These are phyloP conservation scores for Urtica urens DNA, from an alignment of 306 rosid genomes.

Conservation along the genomic window DNA sequence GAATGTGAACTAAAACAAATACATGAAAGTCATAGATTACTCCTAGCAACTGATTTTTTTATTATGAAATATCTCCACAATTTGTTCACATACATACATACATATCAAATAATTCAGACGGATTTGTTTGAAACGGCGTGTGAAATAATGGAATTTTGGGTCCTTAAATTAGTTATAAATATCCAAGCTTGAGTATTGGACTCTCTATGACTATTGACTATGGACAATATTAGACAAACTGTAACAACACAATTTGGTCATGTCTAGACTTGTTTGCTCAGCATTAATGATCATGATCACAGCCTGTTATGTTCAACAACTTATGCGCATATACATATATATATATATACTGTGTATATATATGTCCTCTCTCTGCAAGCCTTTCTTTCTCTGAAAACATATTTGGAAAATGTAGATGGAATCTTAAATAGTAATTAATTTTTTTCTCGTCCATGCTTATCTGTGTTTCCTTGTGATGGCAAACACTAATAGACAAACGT, in stretches of 20 bases:
- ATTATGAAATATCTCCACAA: too few species aligned
- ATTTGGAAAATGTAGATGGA: background rate
- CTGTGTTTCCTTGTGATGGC: slow-evolving; percentile 3
- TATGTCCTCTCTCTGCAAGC: slow-evolving; percentile 1
- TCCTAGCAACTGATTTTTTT: too few species aligned
- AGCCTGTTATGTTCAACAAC: background rate
- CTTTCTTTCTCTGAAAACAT: background rate
- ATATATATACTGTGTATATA: too few species aligned
- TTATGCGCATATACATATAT: background rate
- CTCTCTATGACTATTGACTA: background rate
- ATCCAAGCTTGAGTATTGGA: slow-evolving; percentile 1
- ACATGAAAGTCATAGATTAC: too few species aligned
- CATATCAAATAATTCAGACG: too few species aligned
- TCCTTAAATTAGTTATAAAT: background rate
- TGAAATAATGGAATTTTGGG: too few species aligned
- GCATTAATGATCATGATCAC: background rate
- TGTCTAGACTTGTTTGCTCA: background rate
- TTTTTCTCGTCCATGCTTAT: background rate
- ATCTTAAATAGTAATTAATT: background rate
- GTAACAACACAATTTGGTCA: background rate
- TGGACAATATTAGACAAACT: background rate
- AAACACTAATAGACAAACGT: background rate
- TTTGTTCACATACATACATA: too few species aligned
- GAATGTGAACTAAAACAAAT: too few species aligned
- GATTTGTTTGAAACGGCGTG: too few species aligned